These are phyloP conservation scores for Candida glucosophila DNA, from an alignment of 1,139 yeast genomes.

Conservation along the genomic window DNA sequence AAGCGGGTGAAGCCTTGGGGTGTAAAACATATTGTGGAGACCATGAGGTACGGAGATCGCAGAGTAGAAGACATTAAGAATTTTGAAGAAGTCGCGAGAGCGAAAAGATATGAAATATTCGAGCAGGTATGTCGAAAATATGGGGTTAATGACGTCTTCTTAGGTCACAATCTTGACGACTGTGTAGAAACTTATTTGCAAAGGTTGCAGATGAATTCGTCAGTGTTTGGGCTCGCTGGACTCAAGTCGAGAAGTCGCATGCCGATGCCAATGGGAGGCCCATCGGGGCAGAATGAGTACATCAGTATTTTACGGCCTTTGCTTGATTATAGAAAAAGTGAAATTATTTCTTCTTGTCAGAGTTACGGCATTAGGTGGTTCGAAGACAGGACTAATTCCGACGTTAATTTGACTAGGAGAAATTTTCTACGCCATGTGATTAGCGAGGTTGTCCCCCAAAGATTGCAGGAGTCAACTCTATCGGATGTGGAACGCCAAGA, in stretches of 20 bases:
- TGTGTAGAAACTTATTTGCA: constrained; percentile 63
- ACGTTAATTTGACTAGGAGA: constrained; percentile 44
- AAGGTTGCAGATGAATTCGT: constrained; percentile 45
- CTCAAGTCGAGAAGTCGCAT: constrained; percentile 17
- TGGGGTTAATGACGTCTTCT: constrained; percentile 26
- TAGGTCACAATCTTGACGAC: constrained; percentile 68
- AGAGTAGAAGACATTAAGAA: constrained; percentile 16
- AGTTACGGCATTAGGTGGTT: constrained; percentile 43
- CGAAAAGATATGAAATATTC: constrained; percentile 40
- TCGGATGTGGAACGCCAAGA: too few species aligned
- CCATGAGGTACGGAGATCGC: constrained; percentile 20
- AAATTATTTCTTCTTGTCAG: constrained; percentile 39
- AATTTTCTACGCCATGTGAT: constrained; percentile 36
- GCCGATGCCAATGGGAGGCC: constrained; percentile 16
- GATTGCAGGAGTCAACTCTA: constrained; percentile 1
- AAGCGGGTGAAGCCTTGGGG: constrained; percentile 26
- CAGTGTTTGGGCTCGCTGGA: constrained; percentile 51
- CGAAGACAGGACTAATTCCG: constrained; percentile 60
- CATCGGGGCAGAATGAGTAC: constrained; percentile 9
- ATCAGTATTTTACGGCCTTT: constrained; percentile 44
- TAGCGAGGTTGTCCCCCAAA: constrained; percentile 17
- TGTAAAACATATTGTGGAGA: constrained; percentile 27
- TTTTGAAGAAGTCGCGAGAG: constrained; percentile 53
- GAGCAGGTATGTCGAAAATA: constrained; percentile 21
- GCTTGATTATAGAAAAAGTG: constrained; percentile 32